Percentiles rank a stretch among this genome's conserved stretches.
Conservation (phyloP, 805 yeast species). For the Ogataea siamensis region DNA sequence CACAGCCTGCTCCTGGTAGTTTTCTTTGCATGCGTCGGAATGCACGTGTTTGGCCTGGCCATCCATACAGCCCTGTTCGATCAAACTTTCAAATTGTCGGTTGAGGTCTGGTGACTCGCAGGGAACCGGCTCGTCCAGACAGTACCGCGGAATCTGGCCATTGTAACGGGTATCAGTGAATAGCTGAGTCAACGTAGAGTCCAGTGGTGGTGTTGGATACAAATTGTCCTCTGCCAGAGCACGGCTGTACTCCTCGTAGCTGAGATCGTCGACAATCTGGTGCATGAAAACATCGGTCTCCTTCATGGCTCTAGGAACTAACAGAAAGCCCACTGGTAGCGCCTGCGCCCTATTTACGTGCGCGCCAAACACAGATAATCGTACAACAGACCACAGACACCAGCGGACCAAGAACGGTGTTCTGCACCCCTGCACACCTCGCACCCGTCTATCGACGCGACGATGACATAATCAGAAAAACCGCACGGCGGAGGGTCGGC, state of each 20-base stretch:
- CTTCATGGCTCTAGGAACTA: constrained; percentile 5
- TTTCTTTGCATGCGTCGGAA: neutral
- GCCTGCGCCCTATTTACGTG: neutral
- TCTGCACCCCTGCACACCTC: constrained; percentile 1
- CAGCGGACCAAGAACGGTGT: neutral
- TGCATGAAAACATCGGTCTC: constrained; percentile 13
- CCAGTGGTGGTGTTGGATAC: constrained; percentile 19
- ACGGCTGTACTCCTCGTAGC: constrained; percentile 11
- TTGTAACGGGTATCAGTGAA: constrained; percentile 7
- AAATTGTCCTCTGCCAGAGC: constrained; percentile 4
- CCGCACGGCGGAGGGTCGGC: neutral
- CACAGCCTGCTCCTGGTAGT: neutral
- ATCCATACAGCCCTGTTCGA: constrained; percentile 4
- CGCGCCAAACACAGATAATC: constrained; percentile 1
- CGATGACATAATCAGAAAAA: too few relatives aligned
- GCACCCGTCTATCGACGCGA: too few relatives aligned
- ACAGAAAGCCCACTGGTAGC: neutral
- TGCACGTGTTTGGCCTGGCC: neutral
- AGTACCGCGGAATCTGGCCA: constrained; percentile 14
- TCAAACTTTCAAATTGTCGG: constrained; percentile 2
- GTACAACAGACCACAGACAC: constrained; percentile 1
- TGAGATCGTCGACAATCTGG: constrained; percentile 15
- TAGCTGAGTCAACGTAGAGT: constrained; percentile 10
- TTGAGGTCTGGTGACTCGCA: constrained; percentile 1
- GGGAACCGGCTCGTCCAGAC: constrained; percentile 10